Evolutionary conservation across 2,329 filamentous ascomycete genomes (phyloP).

Genomic region (Cucurbitaria berberidis): DNA sequence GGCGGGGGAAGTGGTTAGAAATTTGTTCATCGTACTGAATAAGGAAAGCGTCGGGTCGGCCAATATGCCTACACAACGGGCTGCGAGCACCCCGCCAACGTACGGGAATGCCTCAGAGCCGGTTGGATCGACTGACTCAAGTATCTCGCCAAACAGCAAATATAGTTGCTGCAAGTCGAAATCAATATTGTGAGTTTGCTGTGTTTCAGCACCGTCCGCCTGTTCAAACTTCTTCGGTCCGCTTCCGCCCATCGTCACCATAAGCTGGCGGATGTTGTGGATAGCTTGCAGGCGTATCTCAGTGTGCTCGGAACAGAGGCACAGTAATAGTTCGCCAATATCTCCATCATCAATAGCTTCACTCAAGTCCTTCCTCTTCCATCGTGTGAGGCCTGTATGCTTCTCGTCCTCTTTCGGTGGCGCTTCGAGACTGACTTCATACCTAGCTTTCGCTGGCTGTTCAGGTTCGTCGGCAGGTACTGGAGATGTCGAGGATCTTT

Average conservation of each 20-base stretch:
- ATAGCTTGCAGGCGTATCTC: constrained; percentile 82
- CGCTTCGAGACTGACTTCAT: constrained; percentile 37
- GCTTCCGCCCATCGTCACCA: constrained; percentile 56
- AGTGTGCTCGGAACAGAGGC: constrained; percentile 75
- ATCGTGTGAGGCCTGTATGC: constrained; percentile 61
- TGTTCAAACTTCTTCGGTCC: not conserved
- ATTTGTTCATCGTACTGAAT: constrained; percentile 85
- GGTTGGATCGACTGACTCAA: constrained; percentile 66
- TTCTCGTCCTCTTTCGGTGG: constrained; percentile 52
- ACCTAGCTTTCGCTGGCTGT: constrained; percentile 13
- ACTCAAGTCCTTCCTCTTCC: constrained; percentile 78
- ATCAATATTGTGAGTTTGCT: constrained; percentile 49
- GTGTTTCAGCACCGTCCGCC: constrained; percentile 2
- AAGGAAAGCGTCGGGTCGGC: constrained; percentile 79
- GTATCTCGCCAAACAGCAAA: constrained; percentile 78
- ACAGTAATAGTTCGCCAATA: constrained; percentile 71
- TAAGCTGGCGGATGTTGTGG: constrained; percentile 69
- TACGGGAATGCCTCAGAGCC: constrained; percentile 65
- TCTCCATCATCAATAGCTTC: constrained; percentile 81
- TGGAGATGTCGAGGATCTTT: constrained; percentile 39
- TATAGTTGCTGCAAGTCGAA: constrained; percentile 78
- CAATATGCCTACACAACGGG: constrained; percentile 71
- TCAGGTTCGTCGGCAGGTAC: constrained; percentile 23
- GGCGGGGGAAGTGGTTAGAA: constrained; percentile 75
- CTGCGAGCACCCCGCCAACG: constrained; percentile 76